Conservation (phyloP, 495 filamentous ascomycete species). For the Penicillium flavigenum region DNA sequence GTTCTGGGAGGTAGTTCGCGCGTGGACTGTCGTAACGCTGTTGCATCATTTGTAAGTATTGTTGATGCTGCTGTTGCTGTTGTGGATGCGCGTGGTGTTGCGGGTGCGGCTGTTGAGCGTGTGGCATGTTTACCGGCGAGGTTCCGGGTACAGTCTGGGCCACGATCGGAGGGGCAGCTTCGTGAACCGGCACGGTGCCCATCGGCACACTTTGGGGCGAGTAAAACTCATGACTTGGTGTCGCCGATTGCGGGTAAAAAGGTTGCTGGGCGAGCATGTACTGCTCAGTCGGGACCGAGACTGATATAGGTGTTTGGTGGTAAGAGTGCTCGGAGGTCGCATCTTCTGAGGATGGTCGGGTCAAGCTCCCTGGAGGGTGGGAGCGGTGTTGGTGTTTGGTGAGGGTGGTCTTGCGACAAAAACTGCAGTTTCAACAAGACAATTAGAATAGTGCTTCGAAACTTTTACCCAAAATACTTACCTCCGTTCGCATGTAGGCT, state of each 20-base stretch:
- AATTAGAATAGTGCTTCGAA: conserved; percentile 3
- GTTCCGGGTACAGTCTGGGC: conserved; percentile 34
- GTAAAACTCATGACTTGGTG: conserved; percentile 43
- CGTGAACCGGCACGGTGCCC: conserved; percentile 33
- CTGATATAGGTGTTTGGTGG: conserved; percentile 30
- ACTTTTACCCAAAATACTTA: conserved; percentile 37
- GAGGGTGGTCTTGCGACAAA: conserved; percentile 85
- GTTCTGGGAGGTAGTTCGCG: conserved; percentile 38
- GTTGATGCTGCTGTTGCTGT: conserved; percentile 25
- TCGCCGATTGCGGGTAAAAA: conserved; percentile 39
- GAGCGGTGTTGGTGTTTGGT: conserved; percentile 76
- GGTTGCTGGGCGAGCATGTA: conserved; percentile 44
- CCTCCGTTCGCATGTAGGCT: conserved; percentile 79
- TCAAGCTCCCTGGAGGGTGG: conserved; percentile 60
- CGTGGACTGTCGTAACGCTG: conserved; percentile 42
- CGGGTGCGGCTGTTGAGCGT: conserved; percentile 36
- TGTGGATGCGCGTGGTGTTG: conserved; percentile 26
- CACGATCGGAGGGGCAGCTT: conserved; percentile 31
- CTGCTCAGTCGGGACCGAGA: conserved; percentile 37
- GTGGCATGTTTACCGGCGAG: conserved; percentile 36
- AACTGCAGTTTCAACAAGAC: conserved; percentile 48
- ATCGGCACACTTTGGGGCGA: conserved; percentile 37
- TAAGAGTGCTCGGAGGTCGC: conserved; percentile 44
- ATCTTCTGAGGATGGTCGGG: conserved; percentile 45
- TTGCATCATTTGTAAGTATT: conserved; percentile 43